Percentiles rank a stretch among this genome's conserved stretches.
phyloP scores from a whole-genome alignment of 176 grass and related monocot species.

The Hsuehochloa calcarea region DNA sequence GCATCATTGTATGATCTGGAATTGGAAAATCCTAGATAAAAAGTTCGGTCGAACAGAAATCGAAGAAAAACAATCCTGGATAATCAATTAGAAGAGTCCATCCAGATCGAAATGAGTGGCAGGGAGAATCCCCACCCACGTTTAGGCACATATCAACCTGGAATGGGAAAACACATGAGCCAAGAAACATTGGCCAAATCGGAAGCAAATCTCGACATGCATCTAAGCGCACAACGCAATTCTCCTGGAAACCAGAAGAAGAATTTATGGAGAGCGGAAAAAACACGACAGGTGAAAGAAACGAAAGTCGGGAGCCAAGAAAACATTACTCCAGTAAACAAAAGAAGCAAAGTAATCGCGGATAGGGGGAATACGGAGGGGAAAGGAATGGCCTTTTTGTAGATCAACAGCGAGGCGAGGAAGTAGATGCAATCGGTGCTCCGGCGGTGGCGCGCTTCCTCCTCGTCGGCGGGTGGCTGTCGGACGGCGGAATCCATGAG shows the following conservation, averaged over 20 bases:
- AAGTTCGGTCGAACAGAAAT: background rate
- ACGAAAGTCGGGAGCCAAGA: background rate
- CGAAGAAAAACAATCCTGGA: background rate
- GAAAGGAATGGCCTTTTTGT: constrained; percentile 45
- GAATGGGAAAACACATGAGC: too few species aligned
- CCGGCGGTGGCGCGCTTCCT: constrained; percentile 29
- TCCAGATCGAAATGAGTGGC: background rate
- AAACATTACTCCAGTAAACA: background rate
- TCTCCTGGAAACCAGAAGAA: background rate
- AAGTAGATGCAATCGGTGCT: constrained; percentile 72
- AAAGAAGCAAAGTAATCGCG: background rate
- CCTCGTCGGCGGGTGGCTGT: constrained; percentile 32
- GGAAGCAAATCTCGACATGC: background rate
- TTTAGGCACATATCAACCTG: background rate
- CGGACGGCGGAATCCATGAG: constrained; percentile 41
- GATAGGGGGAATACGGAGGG: background rate
- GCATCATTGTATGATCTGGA: background rate
- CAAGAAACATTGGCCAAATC: background rate
- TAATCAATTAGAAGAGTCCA: background rate
- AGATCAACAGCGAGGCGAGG: constrained; percentile 65
- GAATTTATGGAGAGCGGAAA: background rate
- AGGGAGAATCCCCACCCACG: too few species aligned
- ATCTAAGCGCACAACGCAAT: background rate
- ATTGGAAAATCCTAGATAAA: background rate
- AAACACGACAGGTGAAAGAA: background rate